Base-by-base conservation (phyloP, 2,329 filamentous ascomycete species). In the Elsinoe arachidis region DNA sequence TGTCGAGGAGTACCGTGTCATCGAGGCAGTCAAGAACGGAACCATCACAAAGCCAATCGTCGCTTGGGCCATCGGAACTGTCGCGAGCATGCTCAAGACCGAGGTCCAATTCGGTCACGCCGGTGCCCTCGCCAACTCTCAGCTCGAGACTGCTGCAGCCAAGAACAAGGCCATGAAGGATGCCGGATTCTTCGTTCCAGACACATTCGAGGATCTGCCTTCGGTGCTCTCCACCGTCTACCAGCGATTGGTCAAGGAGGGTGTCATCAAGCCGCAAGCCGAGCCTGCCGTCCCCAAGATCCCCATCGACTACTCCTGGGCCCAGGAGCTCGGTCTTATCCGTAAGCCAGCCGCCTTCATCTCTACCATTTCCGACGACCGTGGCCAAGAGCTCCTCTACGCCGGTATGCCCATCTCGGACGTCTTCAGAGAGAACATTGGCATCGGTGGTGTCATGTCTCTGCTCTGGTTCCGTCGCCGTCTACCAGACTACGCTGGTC, bases 361-460 rank as follows among this genome's bases (percentile, higher is more conserved):
- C 76, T 99, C 93, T 67, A 99, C 93, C 74, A 99, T 99, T 72
- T 96, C 93, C 68, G 93, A 99, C 73, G 93, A 99, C 80, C 93
- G 93, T 90, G 93, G 93, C 64, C 93, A 99, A 76, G 93, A 99
- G 79, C 87, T 99, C 61, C 83, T 99, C 65, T 99, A 99, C 76
- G 93, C 93, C 64, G 93, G 93, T 71, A 96, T 99, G 89, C 93
- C 93, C 71, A 99, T 99, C 71, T 97, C 93, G n/a, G 93, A 99
- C 73, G 93, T 99, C 63, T 99, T 99, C 87, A 88, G 78, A 75
- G 93, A 99, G 81, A 91, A 97, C 68, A 97, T 99, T 68, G 93
- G 93, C 68, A 97, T 99, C 68, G 93, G 93, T 74, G 93, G 93
- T 87, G 93, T 99, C 78, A 99, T 99, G 93, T 96, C 93, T 61